These are phyloP conservation scores for Endogone sp. DNA, from an alignment of 192 early-diverging fungal genomes.

Conservation along the genomic window DNA sequence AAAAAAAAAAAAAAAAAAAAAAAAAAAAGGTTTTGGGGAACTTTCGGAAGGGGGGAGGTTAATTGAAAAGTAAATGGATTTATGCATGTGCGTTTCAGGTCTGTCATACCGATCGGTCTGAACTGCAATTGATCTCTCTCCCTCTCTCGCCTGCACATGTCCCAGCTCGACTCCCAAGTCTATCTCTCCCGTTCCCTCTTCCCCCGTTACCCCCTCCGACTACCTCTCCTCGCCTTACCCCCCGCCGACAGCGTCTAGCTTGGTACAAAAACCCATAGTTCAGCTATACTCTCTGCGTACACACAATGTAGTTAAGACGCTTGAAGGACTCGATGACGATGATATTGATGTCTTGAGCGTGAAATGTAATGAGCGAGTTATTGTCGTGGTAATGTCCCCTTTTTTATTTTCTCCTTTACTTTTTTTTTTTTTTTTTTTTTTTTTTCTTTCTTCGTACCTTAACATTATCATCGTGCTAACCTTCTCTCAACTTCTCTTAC, in stretches of 20 bases:
- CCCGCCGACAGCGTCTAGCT: not conserved
- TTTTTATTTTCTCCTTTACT: not conserved
- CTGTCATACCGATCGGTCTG: no score
- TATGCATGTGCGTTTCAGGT: no score
- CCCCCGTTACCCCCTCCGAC: not conserved
- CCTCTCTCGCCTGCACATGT: no score
- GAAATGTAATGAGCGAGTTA: slow-evolving; percentile 50
- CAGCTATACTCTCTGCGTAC: slow-evolving; percentile 57
- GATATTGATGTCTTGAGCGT: slow-evolving; percentile 40
- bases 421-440: no score
- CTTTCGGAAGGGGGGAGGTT: not conserved
- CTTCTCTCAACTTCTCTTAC: not conserved
- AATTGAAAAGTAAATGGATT: no score
- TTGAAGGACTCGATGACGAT: slow-evolving; percentile 41
- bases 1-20: no score
- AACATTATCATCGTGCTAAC: no score
- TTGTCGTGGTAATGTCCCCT: slow-evolving; percentile 54
- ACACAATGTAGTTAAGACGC: slow-evolving; percentile 39
- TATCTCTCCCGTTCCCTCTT: not conserved
- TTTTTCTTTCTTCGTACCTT: no score
- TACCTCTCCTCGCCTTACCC: not conserved
- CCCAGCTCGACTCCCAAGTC: not conserved
- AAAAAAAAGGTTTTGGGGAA: not conserved
- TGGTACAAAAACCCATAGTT: slow-evolving; percentile 3
- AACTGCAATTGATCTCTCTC: no score